phyloP scores from a whole-genome alignment of 768 basidiomycete genomes.

The Suillus subaureus region DNA sequence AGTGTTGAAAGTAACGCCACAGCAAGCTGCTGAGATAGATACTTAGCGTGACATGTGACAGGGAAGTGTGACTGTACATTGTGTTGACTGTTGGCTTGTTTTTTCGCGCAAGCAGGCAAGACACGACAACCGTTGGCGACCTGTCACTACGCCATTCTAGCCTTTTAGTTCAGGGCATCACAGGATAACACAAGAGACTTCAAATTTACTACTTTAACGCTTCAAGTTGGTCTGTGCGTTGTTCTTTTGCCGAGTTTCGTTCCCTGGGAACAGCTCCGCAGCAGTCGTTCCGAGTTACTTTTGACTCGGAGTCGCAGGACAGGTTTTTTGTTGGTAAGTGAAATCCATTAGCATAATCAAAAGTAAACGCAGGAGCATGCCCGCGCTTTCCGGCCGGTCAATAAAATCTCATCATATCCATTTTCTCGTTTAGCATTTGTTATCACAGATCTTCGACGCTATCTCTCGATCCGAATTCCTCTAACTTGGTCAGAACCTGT shows the following conservation, averaged over 20 bases:
- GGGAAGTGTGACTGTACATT: conserved; percentile 20
- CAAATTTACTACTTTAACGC: neutral
- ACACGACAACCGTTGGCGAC: conserved; percentile 8
- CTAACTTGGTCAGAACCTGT: conserved; percentile 8
- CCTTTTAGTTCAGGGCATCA: neutral
- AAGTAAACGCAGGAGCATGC: conserved; percentile 8
- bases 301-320: conserved; percentile 11
- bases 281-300: conserved; percentile 19
- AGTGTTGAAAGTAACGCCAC: conserved; percentile 20
- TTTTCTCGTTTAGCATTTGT: conserved; percentile 17
- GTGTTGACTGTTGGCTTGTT: conserved; percentile 14
- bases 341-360: conserved; percentile 15
- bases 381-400: conserved; percentile 18
- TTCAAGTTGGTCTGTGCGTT: conserved; percentile 2
- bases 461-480: conserved; percentile 16
- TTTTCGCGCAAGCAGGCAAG: conserved; percentile 11
- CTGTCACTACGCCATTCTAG: neutral
- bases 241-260: conserved; percentile 13
- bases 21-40: neutral
- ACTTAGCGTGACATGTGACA: conserved; percentile 33
- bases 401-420: conserved; percentile 15
- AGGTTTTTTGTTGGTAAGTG: conserved; percentile 11
- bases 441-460: conserved; percentile 21
- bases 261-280: conserved; percentile 30
- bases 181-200: neutral